Percentiles rank a stretch among this genome's conserved stretches.
Evolutionary conservation across 441 rosid species (phyloP).

Genomic region (Populus hybrid): DNA sequence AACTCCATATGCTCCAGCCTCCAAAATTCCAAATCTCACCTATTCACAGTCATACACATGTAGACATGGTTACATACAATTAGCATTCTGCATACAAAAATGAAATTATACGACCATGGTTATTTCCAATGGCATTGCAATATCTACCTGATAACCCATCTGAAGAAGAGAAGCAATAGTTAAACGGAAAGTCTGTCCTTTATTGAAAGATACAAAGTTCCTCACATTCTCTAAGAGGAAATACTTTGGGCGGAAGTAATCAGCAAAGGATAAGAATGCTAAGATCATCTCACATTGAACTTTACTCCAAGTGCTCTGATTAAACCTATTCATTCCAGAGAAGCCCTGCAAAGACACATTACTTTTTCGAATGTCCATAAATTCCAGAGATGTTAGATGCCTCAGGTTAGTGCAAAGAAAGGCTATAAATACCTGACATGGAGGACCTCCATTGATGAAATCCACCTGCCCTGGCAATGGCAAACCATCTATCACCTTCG

Average conservation of each 20-base stretch:
- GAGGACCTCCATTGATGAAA: constrained; percentile 96
- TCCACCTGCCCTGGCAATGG: constrained; percentile 89
- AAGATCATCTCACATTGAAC: constrained; percentile 92
- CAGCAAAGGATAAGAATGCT: constrained; percentile 85
- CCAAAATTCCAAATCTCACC: constrained; percentile 87
- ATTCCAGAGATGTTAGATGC: not conserved
- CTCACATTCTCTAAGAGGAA: constrained; percentile 94
- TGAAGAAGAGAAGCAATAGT: constrained; percentile 89
- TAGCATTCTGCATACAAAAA: not conserved
- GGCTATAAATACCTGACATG: constrained; percentile 68
- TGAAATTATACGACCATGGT: not conserved
- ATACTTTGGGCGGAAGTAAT: constrained; percentile 81
- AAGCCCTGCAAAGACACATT: constrained; percentile 64
- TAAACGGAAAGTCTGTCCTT: constrained; percentile 82
- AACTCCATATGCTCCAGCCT: constrained; percentile 93
- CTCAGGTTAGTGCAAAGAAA: not conserved
- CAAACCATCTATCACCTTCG: constrained; percentile 50
- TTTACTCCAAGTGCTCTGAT: constrained; percentile 75
- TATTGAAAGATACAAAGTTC: constrained; percentile 76
- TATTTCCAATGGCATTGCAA: not conserved
- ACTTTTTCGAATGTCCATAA: not conserved
- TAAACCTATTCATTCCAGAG: constrained; percentile 91
- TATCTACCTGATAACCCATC: constrained; percentile 93
- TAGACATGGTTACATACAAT: not conserved
- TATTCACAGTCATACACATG: constrained; percentile 12